Evolutionary conservation across 2,329 filamentous ascomycete species (phyloP), one percentile per base, ranked within the genome.

Genomic region (Laburnicola sp.): DNA sequence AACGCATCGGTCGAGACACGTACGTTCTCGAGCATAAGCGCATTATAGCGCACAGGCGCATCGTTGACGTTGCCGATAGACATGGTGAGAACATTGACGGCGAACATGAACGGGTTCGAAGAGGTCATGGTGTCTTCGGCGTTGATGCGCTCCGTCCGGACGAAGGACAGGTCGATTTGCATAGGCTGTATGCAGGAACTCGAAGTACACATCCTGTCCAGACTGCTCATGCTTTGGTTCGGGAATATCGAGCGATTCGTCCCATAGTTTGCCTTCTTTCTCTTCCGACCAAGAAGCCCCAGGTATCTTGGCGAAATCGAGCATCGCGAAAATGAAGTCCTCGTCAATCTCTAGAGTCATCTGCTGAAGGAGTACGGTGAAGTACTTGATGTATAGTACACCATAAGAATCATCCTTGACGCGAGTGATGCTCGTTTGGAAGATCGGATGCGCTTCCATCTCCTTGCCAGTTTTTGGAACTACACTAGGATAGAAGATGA

Each of bases 331-430:
- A 50, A 99, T 92, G 75, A 99, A 99, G 70, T 99, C 94, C 66
- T 99, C 94, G 59, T 99, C 94, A 42, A 99, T 86, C 64, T 99
- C 94, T 2, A 99, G 81, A 0, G 94, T 99, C 92, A 99, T 97
- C 73, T 99, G 92, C 73, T 99, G 94, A 39, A 99, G 78, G 28
- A 99, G 78, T 39, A 99, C 75, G 0, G 93, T 96, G 22, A 94
- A 93, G 72, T 99, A 99, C 73, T 99, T 99, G 81, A 99, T 92
- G 74, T 99, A 99, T 7, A 97, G 78, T 22, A 99, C 94, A 64
- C 94, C 94, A 68, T 97, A 99, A 0, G 92, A 96, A 67, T 99
- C 93, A 66, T 99, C 94, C 77, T 99, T 99, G 71, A 99, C 93
- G 27, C 91, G 84, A 8, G 93, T 97, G 48, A 97, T 81, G 80